These are phyloP conservation scores for Ascochyta koolunga DNA, from an alignment of 2,329 filamentous ascomycete species.

Conservation along the genomic window DNA sequence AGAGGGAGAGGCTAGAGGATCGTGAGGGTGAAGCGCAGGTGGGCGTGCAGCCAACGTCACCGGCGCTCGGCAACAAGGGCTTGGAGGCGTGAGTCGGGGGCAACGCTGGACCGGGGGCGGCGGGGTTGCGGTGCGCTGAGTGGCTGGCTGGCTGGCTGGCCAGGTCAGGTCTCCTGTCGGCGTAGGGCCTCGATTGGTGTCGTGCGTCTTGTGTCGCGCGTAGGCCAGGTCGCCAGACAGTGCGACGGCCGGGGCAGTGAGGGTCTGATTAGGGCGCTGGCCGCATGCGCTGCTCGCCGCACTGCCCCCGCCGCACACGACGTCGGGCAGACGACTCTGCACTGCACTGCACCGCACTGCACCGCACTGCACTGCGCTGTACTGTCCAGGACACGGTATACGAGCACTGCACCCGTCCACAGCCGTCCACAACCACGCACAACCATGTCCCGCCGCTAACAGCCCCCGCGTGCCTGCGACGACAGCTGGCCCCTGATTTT, in stretches of 20 bases:
- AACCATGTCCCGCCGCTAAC: background rate
- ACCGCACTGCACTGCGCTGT: too few species aligned
- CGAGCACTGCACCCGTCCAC: too few species aligned
- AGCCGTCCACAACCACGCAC: too few species aligned
- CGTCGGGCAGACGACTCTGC: background rate
- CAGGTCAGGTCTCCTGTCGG: conserved; percentile 12
- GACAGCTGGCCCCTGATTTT: background rate
- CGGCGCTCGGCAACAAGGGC: background rate
- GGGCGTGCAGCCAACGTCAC: too few species aligned
- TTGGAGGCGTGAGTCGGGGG: background rate
- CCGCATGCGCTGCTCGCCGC: background rate
- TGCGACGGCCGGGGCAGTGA: background rate
- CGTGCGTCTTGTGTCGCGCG: background rate
- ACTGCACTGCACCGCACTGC: too few species aligned
- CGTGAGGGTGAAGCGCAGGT: too few species aligned
- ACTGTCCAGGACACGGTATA: too few species aligned
- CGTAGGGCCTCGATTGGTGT: conserved; percentile 10
- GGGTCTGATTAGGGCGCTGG: background rate
- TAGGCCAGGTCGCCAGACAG: too few species aligned
- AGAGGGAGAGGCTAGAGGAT: too few species aligned
- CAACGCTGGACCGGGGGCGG: too few species aligned
- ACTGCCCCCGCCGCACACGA: background rate
- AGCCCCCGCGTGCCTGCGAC: background rate
- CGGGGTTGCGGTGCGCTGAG: background rate
- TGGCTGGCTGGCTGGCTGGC: conserved; percentile 11